Evolutionary conservation across 2,329 filamentous ascomycete species (phyloP).

Genomic region (Hypoxylon sp.): DNA sequence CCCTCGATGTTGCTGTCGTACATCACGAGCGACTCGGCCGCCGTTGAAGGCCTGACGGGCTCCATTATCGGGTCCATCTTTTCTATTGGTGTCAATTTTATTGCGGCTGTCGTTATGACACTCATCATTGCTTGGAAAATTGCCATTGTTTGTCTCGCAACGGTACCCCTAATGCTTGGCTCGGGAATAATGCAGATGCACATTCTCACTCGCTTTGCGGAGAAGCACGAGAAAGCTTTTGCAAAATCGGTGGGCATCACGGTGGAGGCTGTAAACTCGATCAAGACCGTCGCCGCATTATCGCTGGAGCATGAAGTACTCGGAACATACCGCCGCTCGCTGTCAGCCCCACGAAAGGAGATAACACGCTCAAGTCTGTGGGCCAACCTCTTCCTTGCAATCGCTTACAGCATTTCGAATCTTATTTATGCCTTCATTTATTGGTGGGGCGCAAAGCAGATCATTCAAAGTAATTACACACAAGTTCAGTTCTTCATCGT

Average conservation of each 20-base stretch:
- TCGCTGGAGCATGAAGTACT: constrained; percentile 68
- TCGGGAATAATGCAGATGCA: constrained; percentile 78
- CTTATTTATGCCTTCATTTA: constrained; percentile 82
- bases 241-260: constrained; percentile 74
- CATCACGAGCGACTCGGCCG: constrained; percentile 78
- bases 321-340: constrained; percentile 66
- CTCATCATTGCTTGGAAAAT: constrained; percentile 84
- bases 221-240: constrained; percentile 75
- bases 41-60: constrained; percentile 77
- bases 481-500: constrained; percentile 83
- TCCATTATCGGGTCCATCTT: constrained; percentile 79
- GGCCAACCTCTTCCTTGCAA: constrained; percentile 72
- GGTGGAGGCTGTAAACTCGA: constrained; percentile 76
- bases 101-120: constrained; percentile 77
- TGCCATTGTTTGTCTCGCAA: constrained; percentile 78
- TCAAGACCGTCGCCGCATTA: constrained; percentile 73
- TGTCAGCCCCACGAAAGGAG: constrained; percentile 68
- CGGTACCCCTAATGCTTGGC: constrained; percentile 77
- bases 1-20: constrained; percentile 74
- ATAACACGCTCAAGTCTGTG: constrained; percentile 65
- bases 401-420: constrained; percentile 73
- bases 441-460: constrained; percentile 83
- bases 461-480: constrained; percentile 74
- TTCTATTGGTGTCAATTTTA: constrained; percentile 76
- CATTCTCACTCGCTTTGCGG: constrained; percentile 73